Conservation (phyloP, 306 rosid genomes). For the Sindora glabra region DNA sequence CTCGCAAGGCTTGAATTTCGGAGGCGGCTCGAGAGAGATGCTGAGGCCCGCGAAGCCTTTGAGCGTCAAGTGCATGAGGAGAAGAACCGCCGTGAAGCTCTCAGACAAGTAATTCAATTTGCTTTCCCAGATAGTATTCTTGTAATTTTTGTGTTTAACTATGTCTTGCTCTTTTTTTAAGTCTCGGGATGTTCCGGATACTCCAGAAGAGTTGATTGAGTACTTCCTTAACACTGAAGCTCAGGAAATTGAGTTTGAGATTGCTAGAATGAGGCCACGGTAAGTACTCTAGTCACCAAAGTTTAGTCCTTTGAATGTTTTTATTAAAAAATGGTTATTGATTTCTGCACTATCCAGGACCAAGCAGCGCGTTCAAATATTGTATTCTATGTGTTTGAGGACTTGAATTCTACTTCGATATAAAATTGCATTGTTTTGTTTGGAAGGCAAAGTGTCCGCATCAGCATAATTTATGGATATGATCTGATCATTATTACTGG, state of each 20-base stretch:
- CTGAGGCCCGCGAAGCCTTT: conserved; percentile 76
- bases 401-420: not conserved
- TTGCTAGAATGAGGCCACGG: conserved; percentile 68
- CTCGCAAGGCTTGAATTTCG: conserved; percentile 60
- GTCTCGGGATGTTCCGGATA: conserved; percentile 69
- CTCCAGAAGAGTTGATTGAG: conserved; percentile 51
- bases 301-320: no score
- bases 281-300: not conserved
- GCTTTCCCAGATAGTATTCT: not conserved
- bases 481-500: not conserved
- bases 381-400: not conserved
- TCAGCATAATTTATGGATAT: no score
- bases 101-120: conserved; percentile 42
- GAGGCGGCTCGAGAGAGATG: conserved; percentile 62
- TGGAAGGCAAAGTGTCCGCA: not conserved
- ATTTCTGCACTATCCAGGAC: not conserved
- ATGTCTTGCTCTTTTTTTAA: not conserved
- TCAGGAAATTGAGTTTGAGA: conserved; percentile 81
- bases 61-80: conserved; percentile 62
- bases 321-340: not conserved
- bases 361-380: not conserved
- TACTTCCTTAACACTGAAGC: conserved; percentile 91
- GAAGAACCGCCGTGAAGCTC: conserved; percentile 63
- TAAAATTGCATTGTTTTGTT: not conserved
- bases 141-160: not conserved